Conservation (phyloP, 441 rosid species). For the Pelargonium australe region DNA sequence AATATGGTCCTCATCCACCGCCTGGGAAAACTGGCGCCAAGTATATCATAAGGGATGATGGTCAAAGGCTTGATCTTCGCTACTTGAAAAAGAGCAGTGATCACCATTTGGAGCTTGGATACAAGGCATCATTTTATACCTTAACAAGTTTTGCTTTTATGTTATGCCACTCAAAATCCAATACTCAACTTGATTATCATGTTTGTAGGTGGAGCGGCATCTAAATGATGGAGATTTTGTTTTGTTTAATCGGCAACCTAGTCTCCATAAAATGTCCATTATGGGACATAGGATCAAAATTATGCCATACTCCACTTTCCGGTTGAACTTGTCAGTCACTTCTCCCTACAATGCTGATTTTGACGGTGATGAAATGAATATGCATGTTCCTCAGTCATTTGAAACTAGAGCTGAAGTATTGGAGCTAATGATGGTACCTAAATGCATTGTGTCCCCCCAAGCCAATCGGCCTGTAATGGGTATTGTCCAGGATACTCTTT, state of each 20-base stretch:
- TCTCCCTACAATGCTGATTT: conserved; percentile 99
- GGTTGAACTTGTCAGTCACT: conserved; percentile 88
- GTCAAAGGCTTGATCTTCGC: conserved; percentile 97
- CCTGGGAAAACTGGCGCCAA: conserved; percentile 98
- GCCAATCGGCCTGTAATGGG: conserved; percentile 99
- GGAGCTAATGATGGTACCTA: conserved; percentile 99
- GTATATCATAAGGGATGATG: conserved; percentile 94
- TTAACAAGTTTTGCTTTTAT: conserved; percentile 2
- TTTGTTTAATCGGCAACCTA: conserved; percentile 96
- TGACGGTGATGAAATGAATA: conserved; percentile 99
- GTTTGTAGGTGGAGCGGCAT: conserved; percentile 90
- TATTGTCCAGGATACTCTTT: conserved; percentile 94
- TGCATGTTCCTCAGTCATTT: conserved; percentile 96
- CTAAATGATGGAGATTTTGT: conserved; percentile 92
- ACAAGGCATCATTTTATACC: conserved; percentile 43
- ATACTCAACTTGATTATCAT: conserved; percentile 12
- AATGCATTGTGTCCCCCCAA: conserved; percentile 96
- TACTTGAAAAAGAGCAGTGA: conserved; percentile 98
- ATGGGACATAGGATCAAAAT: conserved; percentile 98
- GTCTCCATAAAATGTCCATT: conserved; percentile 98
- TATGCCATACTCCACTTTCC: conserved; percentile 98
- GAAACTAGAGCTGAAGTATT: conserved; percentile 95
- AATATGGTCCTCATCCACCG: conserved; percentile 98
- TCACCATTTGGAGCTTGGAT: conserved; percentile 98
- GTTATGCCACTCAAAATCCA: background rate